Base-by-base conservation (phyloP, 305 asterid species). In the Lippia alba region DNA sequence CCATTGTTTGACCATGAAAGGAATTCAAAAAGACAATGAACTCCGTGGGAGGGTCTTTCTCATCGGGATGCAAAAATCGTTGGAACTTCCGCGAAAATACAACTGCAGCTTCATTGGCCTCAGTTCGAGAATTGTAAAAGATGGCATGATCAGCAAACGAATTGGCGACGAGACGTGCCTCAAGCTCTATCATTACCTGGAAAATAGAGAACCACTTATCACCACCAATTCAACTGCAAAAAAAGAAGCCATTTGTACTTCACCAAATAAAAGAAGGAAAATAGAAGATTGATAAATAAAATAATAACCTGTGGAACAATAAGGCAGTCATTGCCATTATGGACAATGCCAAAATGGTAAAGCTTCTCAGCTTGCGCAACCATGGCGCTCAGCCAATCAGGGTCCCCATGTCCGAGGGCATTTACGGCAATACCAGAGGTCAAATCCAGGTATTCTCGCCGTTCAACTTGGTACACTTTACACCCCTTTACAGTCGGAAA, bases 1-100 rank as follows among this genome's bases (percentile, higher is more conserved):
- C 99, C 90, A 91, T 92, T 69, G 98, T 91, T 76, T 98, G 81
- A 49, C 99, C 99, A 10, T 91, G 99, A 79, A 94, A 94, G 84
- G 85, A 78, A 76, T 94, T 91, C 7, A 88, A 67, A 78, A 91
- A 94, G 76, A 98, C 81, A 71, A 91, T 81, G 66, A 94, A 91
- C 67, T 87, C 92, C 58, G 75, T 30, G 0, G 97, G 94, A 15
- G 94, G 89, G 58, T 88, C 78, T 61, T 80, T 81, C 51, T 68
- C 69, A 44, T 80, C 90, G 1, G 94, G 87, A 72, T 58, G 91
- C 2, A 84, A 71, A 70, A 65, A 71, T 76, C 91, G 73, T 61
- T 91, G 99, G 79, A 88, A 94, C 65, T 94, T 94, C 62, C 97
- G 82, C 0, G 99, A 78, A 76, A 94, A 94, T 79, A 90, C 91